A percentile compares a stretch with the other conserved stretches of the same genome.
Conservation (phyloP, 2,329 filamentous ascomycete genomes). For the Aureobasidium vineae region DNA sequence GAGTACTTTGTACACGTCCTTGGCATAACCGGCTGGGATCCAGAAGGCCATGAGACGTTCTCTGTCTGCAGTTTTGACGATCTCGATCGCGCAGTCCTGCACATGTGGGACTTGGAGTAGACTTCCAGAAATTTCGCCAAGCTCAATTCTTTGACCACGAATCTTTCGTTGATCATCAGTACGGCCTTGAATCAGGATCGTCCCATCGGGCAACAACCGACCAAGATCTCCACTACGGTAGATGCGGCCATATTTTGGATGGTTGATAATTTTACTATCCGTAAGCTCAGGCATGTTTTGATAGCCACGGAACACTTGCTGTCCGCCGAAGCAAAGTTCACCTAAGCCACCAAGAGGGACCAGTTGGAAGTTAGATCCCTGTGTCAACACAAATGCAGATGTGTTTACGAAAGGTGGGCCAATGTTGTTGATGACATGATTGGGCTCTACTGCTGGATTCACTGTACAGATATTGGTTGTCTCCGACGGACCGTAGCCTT, state of each 20-base stretch:
- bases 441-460: constrained; percentile 56
- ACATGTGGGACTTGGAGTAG: constrained; percentile 56
- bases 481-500: constrained; percentile 83
- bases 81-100: constrained; percentile 62
- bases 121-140: constrained; percentile 68
- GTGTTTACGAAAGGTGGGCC: constrained; percentile 73
- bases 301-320: constrained; percentile 74
- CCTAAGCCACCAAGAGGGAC: constrained; percentile 71
- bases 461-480: constrained; percentile 86
- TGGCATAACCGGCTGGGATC: constrained; percentile 46
- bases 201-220: constrained; percentile 72
- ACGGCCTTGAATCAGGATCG: constrained; percentile 69
- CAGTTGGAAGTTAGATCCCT: constrained; percentile 48
- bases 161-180: constrained; percentile 80
- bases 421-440: constrained; percentile 70
- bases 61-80: constrained; percentile 48
- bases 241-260: constrained; percentile 66
- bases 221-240: constrained; percentile 84
- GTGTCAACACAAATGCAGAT: constrained; percentile 63
- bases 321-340: constrained; percentile 82
- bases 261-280: constrained; percentile 64
- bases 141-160: constrained; percentile 74
- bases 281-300: constrained; percentile 64
- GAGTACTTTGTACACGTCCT: constrained; percentile 41
- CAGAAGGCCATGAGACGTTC: constrained; percentile 69